Evolutionary conservation across 2,329 filamentous ascomycete genomes (phyloP).

Genomic region (Aspergillus latus): DNA sequence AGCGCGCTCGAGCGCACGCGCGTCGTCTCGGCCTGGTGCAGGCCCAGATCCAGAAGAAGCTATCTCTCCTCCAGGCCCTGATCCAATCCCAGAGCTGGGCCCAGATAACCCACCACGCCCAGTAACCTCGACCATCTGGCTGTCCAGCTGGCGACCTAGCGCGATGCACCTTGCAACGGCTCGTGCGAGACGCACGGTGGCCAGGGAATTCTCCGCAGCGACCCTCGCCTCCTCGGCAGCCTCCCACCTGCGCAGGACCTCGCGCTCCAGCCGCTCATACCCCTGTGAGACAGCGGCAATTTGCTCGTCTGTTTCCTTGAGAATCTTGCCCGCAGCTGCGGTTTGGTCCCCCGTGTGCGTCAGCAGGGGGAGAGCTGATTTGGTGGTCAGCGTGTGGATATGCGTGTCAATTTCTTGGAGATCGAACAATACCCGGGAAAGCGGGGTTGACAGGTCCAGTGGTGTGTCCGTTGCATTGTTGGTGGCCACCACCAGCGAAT

Average conservation of each 20-base stretch:
- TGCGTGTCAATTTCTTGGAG: conserved; percentile 95
- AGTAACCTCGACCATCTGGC: conserved; percentile 73
- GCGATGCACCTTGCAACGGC: conserved; percentile 76
- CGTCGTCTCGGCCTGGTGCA: conserved; percentile 60
- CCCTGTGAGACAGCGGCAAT: conserved; percentile 77
- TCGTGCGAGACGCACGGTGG: conserved; percentile 73
- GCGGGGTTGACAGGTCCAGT: conserved; percentile 88
- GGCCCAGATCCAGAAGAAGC: conserved; percentile 31
- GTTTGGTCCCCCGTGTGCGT: conserved; percentile 74
- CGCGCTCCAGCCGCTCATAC: conserved; percentile 80
- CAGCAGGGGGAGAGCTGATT: conserved; percentile 77
- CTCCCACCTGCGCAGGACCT: conserved; percentile 82
- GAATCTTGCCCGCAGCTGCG: conserved; percentile 68
- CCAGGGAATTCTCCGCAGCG: conserved; percentile 75
- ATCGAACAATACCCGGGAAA: conserved; percentile 93
- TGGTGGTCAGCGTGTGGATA: conserved; percentile 84
- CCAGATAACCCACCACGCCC: conserved; percentile 36
- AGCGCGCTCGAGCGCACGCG: conserved; percentile 76
- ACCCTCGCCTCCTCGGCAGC: conserved; percentile 78
- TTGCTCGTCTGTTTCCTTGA: conserved; percentile 76
- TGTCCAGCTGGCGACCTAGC: conserved; percentile 80
- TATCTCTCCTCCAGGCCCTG: conserved; percentile 36
- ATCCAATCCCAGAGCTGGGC: conserved; percentile 25
- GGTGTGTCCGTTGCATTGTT: conserved; percentile 90
- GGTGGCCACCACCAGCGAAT: conserved; percentile 80